Base-by-base conservation (phyloP, 805 yeast genomes). In the Zygotorulaspora danielsina region DNA sequence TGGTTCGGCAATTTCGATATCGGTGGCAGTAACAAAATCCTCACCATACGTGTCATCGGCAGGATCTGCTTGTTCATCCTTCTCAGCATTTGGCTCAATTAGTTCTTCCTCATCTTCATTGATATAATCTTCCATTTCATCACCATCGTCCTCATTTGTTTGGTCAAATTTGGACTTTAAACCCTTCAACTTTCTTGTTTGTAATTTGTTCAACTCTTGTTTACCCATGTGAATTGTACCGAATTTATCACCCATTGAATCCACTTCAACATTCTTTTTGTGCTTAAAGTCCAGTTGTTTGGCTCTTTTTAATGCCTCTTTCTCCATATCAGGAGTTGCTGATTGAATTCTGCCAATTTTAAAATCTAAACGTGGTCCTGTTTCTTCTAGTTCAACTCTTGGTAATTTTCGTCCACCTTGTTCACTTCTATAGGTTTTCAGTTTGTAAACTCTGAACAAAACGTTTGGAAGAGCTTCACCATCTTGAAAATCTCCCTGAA, bases 101-200 rank as follows among this genome's bases (percentile, higher is more conserved):
- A 58, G 48, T 19, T 61, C 70, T 31, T 61, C 66, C 36, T 65
- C 75, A 19, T 57, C 67, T 7, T 62, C 72, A 30, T 66, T 69
- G 3, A 59, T 56, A 19, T 68, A 76, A 2, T 69, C 76, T 32
- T 70, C 79, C 38, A 69, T 75, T 11, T 41, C 40, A 13, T 46
- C 48, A 33, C 70, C 78, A 36, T 73, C 81, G 29, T 75, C 78
- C 18, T 69, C 76, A 19, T 66, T 72, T 13, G 64, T 67, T 66
- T 86, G 96, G 61, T 89, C 96, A 54, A 74, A 89, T 62, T 76
- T 78, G 40, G 84, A 73, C 70, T 93, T 93, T 59, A 93, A 73
- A 63, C 98, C 98, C 75, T 93, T 93, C 96, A 93, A 87, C 79
- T 93, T 93, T 69, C 98, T 79, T 5, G 98, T 90, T 69, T 93